Base-by-base conservation (phyloP, 768 basidiomycete genomes). In the Mycena venus region DNA sequence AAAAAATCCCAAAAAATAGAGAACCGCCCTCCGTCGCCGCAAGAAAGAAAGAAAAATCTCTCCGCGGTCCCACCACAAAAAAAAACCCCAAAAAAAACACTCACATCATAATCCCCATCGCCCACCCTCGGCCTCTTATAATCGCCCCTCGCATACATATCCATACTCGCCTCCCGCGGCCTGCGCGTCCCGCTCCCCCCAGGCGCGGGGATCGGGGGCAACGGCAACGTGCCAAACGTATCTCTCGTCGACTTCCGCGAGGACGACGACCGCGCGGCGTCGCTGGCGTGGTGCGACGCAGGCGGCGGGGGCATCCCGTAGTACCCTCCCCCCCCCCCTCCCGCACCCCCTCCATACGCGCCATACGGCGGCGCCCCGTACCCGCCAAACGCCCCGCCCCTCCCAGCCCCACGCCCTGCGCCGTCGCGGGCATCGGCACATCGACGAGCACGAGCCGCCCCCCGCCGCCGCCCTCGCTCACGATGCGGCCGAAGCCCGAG, bases 391-490 rank as follows among this genome's bases (percentile, higher is more conserved):
- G n/a, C 12, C 53, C 40, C 17, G 3, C 31, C 42, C 29, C 42
- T 17, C 25, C 6, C 40, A 11, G 12, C 4, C 44, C 11, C 60
- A 38, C 11, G 21, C 23, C 44, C 7, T 31, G n/a, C 21, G 10
- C 44, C 21, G n/a, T n/a, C n/a, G 23, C 60, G 25, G 44, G 23
- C 21, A 79, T 68, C 34, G 83, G 85, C n/a, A 85, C 80, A 47
- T 77, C 79, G 0, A 82, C 77, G 34, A 86, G 80, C 27, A 87
- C 84, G 74, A 89, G 83, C 38, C 83, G 84, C 0, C 88, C 87
- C 0, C 88, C 87, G n/a, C 86, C 86, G 36, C 85, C 86, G 6
- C 88, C 87, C 1, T 75, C 76, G 51, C n/a, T n/a, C n/a, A 91
- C 82, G 73, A 89, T 83, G 17, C 88, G 84, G 2, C 83, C 66